Percentiles rank a stretch among this genome's conserved stretches.
phyloP scores from a whole-genome alignment of 495 filamentous ascomycete genomes.

The Hypomontagnella submonticulosa region DNA sequence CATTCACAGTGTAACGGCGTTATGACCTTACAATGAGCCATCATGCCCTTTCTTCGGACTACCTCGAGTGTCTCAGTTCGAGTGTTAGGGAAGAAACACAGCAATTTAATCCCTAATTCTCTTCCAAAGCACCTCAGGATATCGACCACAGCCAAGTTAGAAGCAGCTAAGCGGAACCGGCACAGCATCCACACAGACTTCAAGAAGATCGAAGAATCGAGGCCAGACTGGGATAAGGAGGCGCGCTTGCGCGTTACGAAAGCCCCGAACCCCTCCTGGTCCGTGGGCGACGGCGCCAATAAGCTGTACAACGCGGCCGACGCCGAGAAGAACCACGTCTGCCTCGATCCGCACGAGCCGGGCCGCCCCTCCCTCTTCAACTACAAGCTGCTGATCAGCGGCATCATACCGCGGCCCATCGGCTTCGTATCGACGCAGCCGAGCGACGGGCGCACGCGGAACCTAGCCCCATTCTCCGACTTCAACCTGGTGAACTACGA shows the following conservation, averaged over 20 bases:
- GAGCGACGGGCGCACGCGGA: constrained; percentile 59
- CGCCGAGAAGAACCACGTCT: constrained; percentile 70
- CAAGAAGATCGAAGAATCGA: constrained; percentile 76
- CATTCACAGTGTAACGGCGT: no score
- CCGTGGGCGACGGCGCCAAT: constrained; percentile 79
- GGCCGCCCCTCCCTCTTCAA: constrained; percentile 76
- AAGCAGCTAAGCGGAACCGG: constrained; percentile 68
- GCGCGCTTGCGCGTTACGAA: constrained; percentile 71
- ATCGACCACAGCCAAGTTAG: constrained; percentile 49
- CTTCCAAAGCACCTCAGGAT: constrained; percentile 43
- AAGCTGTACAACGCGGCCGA: constrained; percentile 50
- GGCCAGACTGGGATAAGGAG: constrained; percentile 70
- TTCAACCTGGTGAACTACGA: constrained; percentile 87
- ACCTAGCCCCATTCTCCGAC: constrained; percentile 90
- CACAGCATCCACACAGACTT: constrained; percentile 71
- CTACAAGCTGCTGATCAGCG: constrained; percentile 93
- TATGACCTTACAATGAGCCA: neutral
- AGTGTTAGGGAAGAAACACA: constrained; percentile 5
- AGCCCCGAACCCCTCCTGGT: constrained; percentile 80
- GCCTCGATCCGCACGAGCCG: constrained; percentile 83
- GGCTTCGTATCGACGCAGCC: constrained; percentile 65
- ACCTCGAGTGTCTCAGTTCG: constrained; percentile 6
- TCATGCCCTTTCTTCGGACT: constrained; percentile 10
- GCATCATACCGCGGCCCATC: constrained; percentile 83
- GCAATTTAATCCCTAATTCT: neutral